A percentile compares a stretch with the other conserved stretches of the same genome.
Conservation (phyloP, 768 basidiomycete genomes). For the Gloeopeniophorella convolvens region DNA sequence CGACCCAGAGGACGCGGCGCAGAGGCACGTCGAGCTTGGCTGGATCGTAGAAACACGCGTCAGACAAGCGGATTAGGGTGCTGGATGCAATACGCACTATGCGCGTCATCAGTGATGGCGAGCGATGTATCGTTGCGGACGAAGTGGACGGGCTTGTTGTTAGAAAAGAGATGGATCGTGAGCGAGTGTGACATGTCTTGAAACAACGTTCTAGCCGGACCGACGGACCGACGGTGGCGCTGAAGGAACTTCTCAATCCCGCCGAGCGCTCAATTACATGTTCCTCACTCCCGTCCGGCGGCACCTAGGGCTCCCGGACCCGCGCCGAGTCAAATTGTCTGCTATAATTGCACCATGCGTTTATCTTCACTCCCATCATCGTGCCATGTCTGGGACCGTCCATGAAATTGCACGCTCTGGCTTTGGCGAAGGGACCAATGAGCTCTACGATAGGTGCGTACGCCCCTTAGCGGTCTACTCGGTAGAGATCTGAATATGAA, state of each 20-base stretch:
- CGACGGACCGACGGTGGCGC: not conserved
- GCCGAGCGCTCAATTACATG: no score
- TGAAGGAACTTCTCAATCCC: no score
- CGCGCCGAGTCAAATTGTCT: no score
- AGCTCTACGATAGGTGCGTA: slow-evolving; percentile 63
- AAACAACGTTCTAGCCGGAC: not conserved
- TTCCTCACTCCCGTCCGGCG: no score
- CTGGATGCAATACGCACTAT: slow-evolving; percentile 14
- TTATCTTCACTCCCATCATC: not conserved
- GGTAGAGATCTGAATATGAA: no score
- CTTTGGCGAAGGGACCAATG: slow-evolving; percentile 77
- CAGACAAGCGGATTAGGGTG: not conserved
- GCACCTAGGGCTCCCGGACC: no score
- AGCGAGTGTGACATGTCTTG: no score
- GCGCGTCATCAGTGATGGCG: slow-evolving; percentile 22
- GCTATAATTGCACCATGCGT: no score
- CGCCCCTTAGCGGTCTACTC: not conserved
- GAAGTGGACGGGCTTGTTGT: not conserved
- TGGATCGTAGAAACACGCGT: not conserved
- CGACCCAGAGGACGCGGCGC: slow-evolving; percentile 51
- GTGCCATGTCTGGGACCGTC: slow-evolving; percentile 36
- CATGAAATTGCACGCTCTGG: slow-evolving; percentile 66
- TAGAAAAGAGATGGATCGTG: no score
- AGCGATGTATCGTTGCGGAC: not conserved
- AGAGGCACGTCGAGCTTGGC: slow-evolving; percentile 30